Base-by-base conservation (phyloP, 1,284 basidiomycete genomes). In the Paramarasmius palmivorus region DNA sequence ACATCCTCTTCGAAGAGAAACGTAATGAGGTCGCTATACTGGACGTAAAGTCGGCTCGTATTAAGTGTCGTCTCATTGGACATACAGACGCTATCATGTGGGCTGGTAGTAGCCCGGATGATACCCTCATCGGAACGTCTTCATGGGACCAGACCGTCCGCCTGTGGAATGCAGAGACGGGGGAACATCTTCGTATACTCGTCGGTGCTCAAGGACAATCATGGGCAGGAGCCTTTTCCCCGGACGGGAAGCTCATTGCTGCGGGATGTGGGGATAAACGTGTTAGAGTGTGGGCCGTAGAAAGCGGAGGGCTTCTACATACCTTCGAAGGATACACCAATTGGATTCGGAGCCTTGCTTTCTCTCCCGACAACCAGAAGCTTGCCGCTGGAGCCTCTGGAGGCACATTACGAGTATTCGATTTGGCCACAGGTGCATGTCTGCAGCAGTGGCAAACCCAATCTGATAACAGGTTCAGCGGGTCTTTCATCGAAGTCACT, bases 71-170 rank as follows among this genome's bases (percentile, higher is more conserved):
- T 4, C 50, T 59, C 12, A 15, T 40, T 1, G 53, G 55, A 4
- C 58, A 59, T 29, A 55, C 58, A 17, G 52, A 51, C 39, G 8
- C 3, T 1, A 41, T 58, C 35, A 42, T 54, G 44, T 58, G 57
- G 57, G 51, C 52, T 9, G 57, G 49, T 23, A 51, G 40, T 22
- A 59, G 54, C 34, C 52, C 54, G 2, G 34, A 59, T 45, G 41
- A 56, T 36, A 54, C 19, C 9, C 12, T 56, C n/a, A 41, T 59
- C 8, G 57, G 35, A 15, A 59, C 54, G 1, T 47, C 53, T 1
- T 59, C 55, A 4, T 57, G 57, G 55, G 57, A 59, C 29, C 22
- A 32, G 35, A 59, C 53, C n/a, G 53, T 57, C 10, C 57, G 57
- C 29, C 26, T 59, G 10, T 59, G 55, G 57, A 48, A 51, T 40